Conservation (phyloP, 768 basidiomycete genomes). For the Mycena venus region DNA sequence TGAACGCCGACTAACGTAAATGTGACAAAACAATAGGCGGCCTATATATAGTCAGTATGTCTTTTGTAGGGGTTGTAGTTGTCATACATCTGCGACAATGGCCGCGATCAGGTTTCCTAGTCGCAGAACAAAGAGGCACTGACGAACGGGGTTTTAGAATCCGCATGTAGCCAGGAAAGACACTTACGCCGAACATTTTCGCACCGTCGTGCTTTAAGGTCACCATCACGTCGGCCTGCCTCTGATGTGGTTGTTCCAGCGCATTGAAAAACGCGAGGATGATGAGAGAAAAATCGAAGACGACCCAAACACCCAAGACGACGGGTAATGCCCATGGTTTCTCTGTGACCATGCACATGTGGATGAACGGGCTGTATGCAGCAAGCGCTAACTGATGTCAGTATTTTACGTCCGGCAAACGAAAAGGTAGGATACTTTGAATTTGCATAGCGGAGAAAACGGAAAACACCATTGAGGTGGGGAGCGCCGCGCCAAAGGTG, state of each 20-base stretch:
- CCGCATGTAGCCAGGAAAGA: too few species aligned
- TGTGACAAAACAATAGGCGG: background rate
- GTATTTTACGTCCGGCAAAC: background rate
- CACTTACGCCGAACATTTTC: slow-evolving; percentile 6
- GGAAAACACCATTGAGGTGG: background rate
- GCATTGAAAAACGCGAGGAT: slow-evolving; percentile 1
- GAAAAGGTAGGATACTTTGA: background rate
- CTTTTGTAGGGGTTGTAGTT: too few species aligned
- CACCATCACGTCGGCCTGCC: background rate
- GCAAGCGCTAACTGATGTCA: background rate
- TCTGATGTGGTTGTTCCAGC: background rate
- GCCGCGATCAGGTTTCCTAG: background rate
- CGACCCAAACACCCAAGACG: slow-evolving; percentile 8
- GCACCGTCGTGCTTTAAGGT: slow-evolving; percentile 10
- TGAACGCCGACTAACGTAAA: background rate
- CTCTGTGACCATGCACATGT: background rate
- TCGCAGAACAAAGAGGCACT: slow-evolving; percentile 3
- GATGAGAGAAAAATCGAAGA: slow-evolving; percentile 3
- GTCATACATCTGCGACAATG: slow-evolving; percentile 1
- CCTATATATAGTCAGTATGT: background rate
- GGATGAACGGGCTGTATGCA: slow-evolving; percentile 3
- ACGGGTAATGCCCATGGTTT: slow-evolving; percentile 9
- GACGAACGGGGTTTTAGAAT: background rate
- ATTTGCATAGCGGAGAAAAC: background rate
- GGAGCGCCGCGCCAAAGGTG: slow-evolving; percentile 3